These are phyloP conservation scores for Aethionema arabicum DNA, from an alignment of 345 rosid genomes.

Conservation along the genomic window DNA sequence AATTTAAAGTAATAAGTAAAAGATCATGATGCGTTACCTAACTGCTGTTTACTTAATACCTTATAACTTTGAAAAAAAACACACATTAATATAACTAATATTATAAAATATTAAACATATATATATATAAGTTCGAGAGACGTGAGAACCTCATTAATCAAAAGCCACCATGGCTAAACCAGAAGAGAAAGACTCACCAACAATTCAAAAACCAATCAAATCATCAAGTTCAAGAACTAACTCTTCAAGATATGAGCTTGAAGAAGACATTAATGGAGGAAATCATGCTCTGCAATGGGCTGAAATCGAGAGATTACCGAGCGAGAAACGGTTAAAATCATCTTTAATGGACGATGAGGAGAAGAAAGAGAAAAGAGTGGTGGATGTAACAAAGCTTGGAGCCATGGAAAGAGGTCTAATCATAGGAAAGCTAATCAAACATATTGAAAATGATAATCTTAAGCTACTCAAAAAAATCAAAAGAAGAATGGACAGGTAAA, in stretches of 20 bases:
- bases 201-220: too few species aligned
- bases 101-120: too few species aligned
- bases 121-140: too few species aligned
- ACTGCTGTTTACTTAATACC: too few species aligned
- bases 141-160: too few species aligned
- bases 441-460: conserved; percentile 71
- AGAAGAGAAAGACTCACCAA: conserved; percentile 3
- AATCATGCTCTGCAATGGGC: conserved; percentile 64
- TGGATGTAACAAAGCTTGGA: conserved; percentile 64
- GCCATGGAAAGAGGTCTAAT: conserved; percentile 53
- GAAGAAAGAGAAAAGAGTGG: conserved; percentile 40
- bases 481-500: conserved; percentile 60
- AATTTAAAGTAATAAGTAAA: too few species aligned
- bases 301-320: conserved; percentile 71
- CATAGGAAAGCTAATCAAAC: conserved; percentile 66
- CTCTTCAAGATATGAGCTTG: conserved; percentile 36
- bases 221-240: conserved; percentile 46
- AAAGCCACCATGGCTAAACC: too few species aligned
- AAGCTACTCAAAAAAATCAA: conserved; percentile 54
- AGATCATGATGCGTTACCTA: too few species aligned
- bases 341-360: conserved; percentile 46
- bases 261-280: conserved; percentile 38
- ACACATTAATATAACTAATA: too few species aligned
- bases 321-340: conserved; percentile 55
- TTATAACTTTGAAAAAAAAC: too few species aligned